Evolutionary conservation across 106 monocot genomes (phyloP).

Genomic region (Phalaenopsis equestris): DNA sequence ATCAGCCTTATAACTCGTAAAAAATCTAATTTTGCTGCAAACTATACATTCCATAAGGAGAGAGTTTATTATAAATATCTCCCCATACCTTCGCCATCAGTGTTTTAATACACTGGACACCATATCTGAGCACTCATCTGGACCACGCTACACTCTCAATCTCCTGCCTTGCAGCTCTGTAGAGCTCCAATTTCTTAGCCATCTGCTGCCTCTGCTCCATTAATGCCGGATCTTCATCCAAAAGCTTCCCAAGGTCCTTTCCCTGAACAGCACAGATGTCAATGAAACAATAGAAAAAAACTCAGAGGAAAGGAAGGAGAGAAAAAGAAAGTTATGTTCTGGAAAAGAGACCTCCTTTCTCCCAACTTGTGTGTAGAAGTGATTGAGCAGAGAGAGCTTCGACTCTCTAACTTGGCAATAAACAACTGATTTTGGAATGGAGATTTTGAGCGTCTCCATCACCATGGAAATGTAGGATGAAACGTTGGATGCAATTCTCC

Average conservation of each 20-base stretch:
- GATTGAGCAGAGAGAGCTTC: slow-evolving; percentile 58
- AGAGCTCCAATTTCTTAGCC: slow-evolving; percentile 62
- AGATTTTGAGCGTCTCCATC: slow-evolving; percentile 39
- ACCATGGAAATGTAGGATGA: slow-evolving; percentile 75
- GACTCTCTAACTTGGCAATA: slow-evolving; percentile 93
- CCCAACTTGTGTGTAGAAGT: slow-evolving; percentile 66
- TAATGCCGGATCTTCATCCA: slow-evolving; percentile 70
- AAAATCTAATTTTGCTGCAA: too few species aligned
- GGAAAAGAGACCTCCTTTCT: slow-evolving; percentile 21
- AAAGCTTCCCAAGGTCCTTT: slow-evolving; percentile 36
- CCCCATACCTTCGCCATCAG: not conserved
- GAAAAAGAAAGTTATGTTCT: not conserved
- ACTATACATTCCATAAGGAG: too few species aligned
- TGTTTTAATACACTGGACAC: not conserved
- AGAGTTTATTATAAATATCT: not conserved
- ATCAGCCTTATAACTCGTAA: too few species aligned
- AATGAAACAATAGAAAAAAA: not conserved
- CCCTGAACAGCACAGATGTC: slow-evolving; percentile 15
- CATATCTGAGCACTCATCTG: slow-evolving; percentile 11
- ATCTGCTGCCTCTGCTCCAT: slow-evolving; percentile 54
- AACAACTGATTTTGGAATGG: slow-evolving; percentile 77
- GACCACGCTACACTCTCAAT: slow-evolving; percentile 62
- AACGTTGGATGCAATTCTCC: slow-evolving; percentile 84
- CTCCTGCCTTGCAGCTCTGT: slow-evolving; percentile 69
- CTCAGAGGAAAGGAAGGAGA: not conserved